A percentile compares a stretch with the other conserved stretches of the same genome.
phyloP scores from a whole-genome alignment of 2,329 filamentous ascomycete species.

The Pseudogymnoascus sp. region DNA sequence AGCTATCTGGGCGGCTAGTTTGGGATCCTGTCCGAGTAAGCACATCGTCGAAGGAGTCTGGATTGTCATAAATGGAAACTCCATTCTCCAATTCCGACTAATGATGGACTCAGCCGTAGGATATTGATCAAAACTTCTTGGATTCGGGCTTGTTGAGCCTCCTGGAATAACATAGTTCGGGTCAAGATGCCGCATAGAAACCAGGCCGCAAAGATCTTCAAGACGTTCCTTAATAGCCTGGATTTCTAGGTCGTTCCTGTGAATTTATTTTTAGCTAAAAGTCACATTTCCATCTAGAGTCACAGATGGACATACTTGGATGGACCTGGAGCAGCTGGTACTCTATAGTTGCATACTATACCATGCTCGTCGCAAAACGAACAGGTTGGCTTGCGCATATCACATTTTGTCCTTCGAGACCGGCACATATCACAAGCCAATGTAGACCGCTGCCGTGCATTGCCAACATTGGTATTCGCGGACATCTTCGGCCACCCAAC shows the following conservation, averaged over 20 bases:
- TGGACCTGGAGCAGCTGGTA: slow-evolving; percentile 1
- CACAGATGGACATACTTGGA: neutral
- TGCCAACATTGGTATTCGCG: neutral
- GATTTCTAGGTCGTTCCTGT: slow-evolving; percentile 9
- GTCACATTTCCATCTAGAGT: slow-evolving; percentile 7
- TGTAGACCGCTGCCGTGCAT: slow-evolving; percentile 11
- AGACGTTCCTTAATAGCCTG: slow-evolving; percentile 8
- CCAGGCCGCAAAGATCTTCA: slow-evolving; percentile 9
- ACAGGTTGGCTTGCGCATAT: slow-evolving; percentile 19
- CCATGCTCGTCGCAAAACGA: slow-evolving; percentile 17
- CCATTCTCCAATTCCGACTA: slow-evolving; percentile 13
- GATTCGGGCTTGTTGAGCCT: neutral
- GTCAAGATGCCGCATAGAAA: slow-evolving; percentile 5
- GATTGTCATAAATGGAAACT: slow-evolving; percentile 16
- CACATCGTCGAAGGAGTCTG: slow-evolving; percentile 15
- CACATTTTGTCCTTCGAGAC: slow-evolving; percentile 21
- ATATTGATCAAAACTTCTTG: slow-evolving; percentile 8
- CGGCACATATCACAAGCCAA: slow-evolving; percentile 21
- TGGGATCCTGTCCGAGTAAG: slow-evolving; percentile 11
- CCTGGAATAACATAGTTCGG: neutral
- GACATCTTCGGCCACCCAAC: neutral
- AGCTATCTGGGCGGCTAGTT: slow-evolving; percentile 11
- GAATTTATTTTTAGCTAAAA: neutral
- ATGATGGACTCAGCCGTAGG: slow-evolving; percentile 15
- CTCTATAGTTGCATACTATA: slow-evolving; percentile 12